Conservation (phyloP, 2,329 filamentous ascomycete genomes). For the Lachnellula cervina region DNA sequence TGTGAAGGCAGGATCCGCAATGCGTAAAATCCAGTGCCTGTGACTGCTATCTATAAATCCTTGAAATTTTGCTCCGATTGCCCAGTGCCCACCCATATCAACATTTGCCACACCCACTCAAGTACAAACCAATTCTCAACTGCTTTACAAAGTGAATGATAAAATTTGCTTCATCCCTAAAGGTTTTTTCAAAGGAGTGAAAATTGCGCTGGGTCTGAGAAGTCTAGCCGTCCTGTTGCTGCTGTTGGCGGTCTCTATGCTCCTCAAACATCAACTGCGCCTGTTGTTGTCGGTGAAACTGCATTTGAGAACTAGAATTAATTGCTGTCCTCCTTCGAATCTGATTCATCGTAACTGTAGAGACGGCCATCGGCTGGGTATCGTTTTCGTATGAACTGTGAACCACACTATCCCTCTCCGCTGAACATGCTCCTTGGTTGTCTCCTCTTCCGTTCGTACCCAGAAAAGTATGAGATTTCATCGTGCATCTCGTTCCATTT, state of each 20-base stretch:
- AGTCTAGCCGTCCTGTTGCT: background rate
- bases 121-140: background rate
- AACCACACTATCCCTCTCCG: slow-evolving; percentile 1
- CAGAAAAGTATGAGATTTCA: background rate
- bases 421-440: slow-evolving; percentile 7
- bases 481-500: slow-evolving; percentile 31
- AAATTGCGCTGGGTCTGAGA: background rate
- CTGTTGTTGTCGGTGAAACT: slow-evolving; percentile 16
- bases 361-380: slow-evolving; percentile 1
- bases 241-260: slow-evolving; percentile 1
- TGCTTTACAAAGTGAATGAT: background rate
- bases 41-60: background rate
- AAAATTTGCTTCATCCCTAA: background rate
- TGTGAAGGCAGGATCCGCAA: background rate
- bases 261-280: slow-evolving; percentile 13
- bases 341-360: slow-evolving; percentile 15
- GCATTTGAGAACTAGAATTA: slow-evolving; percentile 13
- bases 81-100: too few relatives aligned
- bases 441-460: slow-evolving; percentile 5
- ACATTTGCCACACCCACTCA: background rate
- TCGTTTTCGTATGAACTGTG: background rate
- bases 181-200: background rate
- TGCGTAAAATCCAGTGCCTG: background rate
- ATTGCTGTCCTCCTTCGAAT: slow-evolving; percentile 13
- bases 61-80: background rate